Evolutionary conservation across 225 moss, liverwort and hornwort genomes (phyloP).

Genomic region (Ulota crispa): DNA sequence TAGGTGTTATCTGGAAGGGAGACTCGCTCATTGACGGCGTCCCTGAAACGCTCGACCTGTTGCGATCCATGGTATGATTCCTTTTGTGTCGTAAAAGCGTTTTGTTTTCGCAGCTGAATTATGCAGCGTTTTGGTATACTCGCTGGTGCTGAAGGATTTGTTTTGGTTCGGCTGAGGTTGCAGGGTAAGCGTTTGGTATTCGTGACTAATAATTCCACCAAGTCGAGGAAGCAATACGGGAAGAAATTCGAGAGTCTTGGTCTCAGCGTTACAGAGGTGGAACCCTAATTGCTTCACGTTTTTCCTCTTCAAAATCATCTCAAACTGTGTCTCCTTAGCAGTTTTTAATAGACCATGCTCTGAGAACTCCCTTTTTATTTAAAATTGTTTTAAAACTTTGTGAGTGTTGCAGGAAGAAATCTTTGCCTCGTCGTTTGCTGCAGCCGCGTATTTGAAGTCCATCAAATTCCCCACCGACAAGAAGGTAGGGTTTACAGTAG

Average conservation of each 20-base stretch:
- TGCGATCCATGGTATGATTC: constrained; percentile 57
- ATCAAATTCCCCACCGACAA: constrained; percentile 86
- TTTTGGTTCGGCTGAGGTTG: constrained; percentile 3
- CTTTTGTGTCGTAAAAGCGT: not conserved
- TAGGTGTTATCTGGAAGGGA: constrained; percentile 84
- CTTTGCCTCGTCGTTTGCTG: constrained; percentile 94
- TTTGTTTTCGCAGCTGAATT: no score
- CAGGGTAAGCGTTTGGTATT: constrained; percentile 89
- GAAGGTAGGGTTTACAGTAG: constrained; percentile 51
- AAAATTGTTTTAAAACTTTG: not conserved
- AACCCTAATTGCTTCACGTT: not conserved
- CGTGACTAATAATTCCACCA: constrained; percentile 90
- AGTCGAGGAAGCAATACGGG: constrained; percentile 83
- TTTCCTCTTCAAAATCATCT: not conserved
- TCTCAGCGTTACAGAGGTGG: constrained; percentile 69
- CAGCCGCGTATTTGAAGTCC: constrained; percentile 82
- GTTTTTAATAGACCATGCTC: not conserved
- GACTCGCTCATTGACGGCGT: constrained; percentile 71
- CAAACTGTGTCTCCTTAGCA: not conserved
- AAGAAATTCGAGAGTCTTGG: constrained; percentile 79
- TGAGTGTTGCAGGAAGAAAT: constrained; percentile 79
- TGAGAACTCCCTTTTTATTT: no score
- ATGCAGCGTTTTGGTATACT: not conserved
- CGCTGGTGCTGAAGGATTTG: not conserved
- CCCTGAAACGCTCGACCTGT: constrained; percentile 70